phyloP scores from a whole-genome alignment of 1,284 basidiomycete genomes.

The Blastosporella zonata region DNA sequence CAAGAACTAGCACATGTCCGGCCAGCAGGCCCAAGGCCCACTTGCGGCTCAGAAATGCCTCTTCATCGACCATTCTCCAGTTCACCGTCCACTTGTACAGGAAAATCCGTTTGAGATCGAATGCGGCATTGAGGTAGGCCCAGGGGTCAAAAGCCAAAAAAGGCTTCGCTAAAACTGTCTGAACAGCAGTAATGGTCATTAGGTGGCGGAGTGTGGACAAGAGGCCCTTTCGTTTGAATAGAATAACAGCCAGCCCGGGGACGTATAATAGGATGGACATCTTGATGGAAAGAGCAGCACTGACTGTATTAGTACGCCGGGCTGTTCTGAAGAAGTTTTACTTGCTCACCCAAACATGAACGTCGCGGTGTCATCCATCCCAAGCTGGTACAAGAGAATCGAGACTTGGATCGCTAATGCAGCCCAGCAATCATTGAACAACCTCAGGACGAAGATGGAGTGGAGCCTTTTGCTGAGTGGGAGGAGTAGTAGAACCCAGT shows the following conservation, averaged over 20 bases:
- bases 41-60: constrained; percentile 63
- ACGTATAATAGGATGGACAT: constrained; percentile 96
- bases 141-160: constrained; percentile 65
- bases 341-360: constrained; percentile 69
- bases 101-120: constrained; percentile 88
- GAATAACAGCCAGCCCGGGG: constrained; percentile 80
- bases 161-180: constrained; percentile 66
- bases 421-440: constrained; percentile 96
- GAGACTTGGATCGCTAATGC: constrained; percentile 62
- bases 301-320: constrained; percentile 29
- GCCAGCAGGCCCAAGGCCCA: constrained; percentile 68
- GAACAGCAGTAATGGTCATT: constrained; percentile 49
- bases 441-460: constrained; percentile 87
- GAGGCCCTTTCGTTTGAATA: constrained; percentile 74
- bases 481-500: constrained; percentile 76
- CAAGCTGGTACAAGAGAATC: constrained; percentile 58
- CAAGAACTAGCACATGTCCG: constrained; percentile 61
- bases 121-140: constrained; percentile 77
- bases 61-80: constrained; percentile 86
- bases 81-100: constrained; percentile 98
- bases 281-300: constrained; percentile 88
- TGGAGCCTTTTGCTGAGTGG: constrained; percentile 91
- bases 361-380: constrained; percentile 59
- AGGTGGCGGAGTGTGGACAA: constrained; percentile 52
- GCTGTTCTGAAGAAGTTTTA: neutral